Percentiles rank a stretch among this genome's conserved stretches.
Evolutionary conservation across 768 basidiomycete genomes (phyloP).

Genomic region (Hydnomerulius pinastri): DNA sequence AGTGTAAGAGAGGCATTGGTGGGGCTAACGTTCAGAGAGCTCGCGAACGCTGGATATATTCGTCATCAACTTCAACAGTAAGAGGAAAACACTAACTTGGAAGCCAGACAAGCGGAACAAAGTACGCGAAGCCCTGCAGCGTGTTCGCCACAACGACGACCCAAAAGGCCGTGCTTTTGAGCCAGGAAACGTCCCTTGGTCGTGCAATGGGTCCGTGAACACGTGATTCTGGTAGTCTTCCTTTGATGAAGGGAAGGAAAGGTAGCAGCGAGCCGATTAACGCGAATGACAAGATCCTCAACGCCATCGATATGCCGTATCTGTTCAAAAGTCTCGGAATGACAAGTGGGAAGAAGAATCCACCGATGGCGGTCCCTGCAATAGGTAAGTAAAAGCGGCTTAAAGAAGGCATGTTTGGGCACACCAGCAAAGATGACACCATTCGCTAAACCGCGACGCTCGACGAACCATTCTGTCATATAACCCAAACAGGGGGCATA

Average conservation of each 20-base stretch:
- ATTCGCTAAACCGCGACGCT: slow-evolving; percentile 33
- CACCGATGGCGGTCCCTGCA: slow-evolving; percentile 29
- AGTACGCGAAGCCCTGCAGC: slow-evolving; percentile 27
- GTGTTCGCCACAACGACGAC: slow-evolving; percentile 25
- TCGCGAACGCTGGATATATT: slow-evolving; percentile 35
- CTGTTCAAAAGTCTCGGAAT: slow-evolving; percentile 25
- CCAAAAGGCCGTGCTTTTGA: slow-evolving; percentile 25
- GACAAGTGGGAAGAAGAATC: slow-evolving; percentile 28
- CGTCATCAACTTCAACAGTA: neutral
- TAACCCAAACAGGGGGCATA: slow-evolving; percentile 31
- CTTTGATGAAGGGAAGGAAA: slow-evolving; percentile 26
- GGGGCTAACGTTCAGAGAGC: slow-evolving; percentile 18
- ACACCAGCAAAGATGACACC: slow-evolving; percentile 32
- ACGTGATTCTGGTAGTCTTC: slow-evolving; percentile 26
- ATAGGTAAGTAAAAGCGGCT: neutral
- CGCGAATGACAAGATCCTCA: slow-evolving; percentile 27
- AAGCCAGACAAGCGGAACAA: slow-evolving; percentile 28
- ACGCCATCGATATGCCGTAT: slow-evolving; percentile 23
- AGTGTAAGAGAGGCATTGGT: slow-evolving; percentile 24
- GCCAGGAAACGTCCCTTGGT: slow-evolving; percentile 15
- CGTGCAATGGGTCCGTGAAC: slow-evolving; percentile 22
- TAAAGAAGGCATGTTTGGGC: neutral
- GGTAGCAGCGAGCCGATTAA: slow-evolving; percentile 23
- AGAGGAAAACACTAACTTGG: slow-evolving; percentile 23
- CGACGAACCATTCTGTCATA: slow-evolving; percentile 35